Base-by-base conservation (phyloP, 2,329 filamentous ascomycete genomes). In the Penicillium thymicola region DNA sequence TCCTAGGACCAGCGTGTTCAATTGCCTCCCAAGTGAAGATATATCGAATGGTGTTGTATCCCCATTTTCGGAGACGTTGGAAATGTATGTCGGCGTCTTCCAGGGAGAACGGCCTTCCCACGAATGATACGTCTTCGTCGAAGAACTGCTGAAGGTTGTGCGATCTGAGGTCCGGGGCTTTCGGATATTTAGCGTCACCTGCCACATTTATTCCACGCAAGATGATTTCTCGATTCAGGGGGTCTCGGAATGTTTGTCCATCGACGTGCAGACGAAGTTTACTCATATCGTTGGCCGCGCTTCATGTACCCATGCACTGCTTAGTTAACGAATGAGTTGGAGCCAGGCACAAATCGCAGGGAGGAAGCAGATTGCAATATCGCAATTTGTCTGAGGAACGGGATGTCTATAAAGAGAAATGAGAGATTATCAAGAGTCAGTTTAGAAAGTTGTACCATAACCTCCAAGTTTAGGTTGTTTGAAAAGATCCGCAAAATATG, bases 21-120 rank as follows among this genome's bases (percentile, higher is more conserved):
- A 99, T 89, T 16, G 93, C 93, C 75, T 99, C 94, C 94, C 95
- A 99, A 0, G 94, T 97, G 71, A 97, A 99, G 65, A 99, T 81
- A 75, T 99, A 99, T 70, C 94, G 85, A 64, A 99, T 92, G 0
- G 90, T 92, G 74, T 97, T 99, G 81, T 96, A 99, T 13, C 94
- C 94, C 80, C 88, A 96, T 67, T 89, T 87, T 67, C 88, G 90
- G 61, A 99, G 76, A 42, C 92, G 84, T 13, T 89, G 83, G 72
- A 99, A 96, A 73, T 99, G 94, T 16, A 83, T 81, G 66, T 90
- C 87, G 1, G 94, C 91, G 64, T 97, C 90, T 49, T 90, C 85
- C 46, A 90, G 82, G 3, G 88, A 80, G 65, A 99, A 99, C 0
- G 94, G 94, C 2, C 92, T 84, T 57, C 86, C 84, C 63, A 93